Evolutionary conservation across 139 green algal genomes (phyloP), one percentile per base, ranked within the genome.

Genomic region (Spirogloea muscicola): DNA sequence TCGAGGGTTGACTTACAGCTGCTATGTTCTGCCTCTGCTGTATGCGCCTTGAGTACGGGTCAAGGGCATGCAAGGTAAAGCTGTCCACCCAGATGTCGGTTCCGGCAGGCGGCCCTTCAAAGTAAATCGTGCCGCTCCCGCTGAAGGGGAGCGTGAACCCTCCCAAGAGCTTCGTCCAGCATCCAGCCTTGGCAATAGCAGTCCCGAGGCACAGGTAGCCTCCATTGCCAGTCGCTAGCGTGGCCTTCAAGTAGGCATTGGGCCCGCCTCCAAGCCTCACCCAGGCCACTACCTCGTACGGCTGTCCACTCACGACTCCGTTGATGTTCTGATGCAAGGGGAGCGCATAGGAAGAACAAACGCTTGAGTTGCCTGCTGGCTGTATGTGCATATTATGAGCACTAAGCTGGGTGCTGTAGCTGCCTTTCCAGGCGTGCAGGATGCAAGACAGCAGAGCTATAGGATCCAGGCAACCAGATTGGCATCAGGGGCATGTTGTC

Each of bases 151-250:
- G 10, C 2, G 65, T 74, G 44, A 74, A 74, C 29, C 65, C 65
- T 5, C 65, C 65, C 39, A 55, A 29, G 16, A 74, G 37, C 49
- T 60, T 58, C 38, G 65, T 65, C 65, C 65, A 74, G 38, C 65
- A 74, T 5, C 66, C n/a, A 5, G 38, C 27, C 18, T 74, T 74
- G 13, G 48, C 65, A 10, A 65, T 25, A 25, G 18, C 65, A 34
- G 18, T 31, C 25, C 33, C 65, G 48, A 60, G 40, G 34, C 34
- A 48, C 7, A 58, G 34, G 13, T 58, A 37, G n/a, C n/a, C n/a
- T n/a, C n/a, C n/a, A n/a, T n/a, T n/a, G n/a, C n/a, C 65, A 34
- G 65, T 21, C 42, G 25, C 34, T 6, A 60, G 27, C 27, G 31
- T 60, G 27, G 49, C 49, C 27, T 60, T 60, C 49, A 60, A 27